Evolutionary conservation across 805 yeast genomes (phyloP), one percentile per base, ranked within the genome.

Genomic region (Hanseniaspora nectarophila): DNA sequence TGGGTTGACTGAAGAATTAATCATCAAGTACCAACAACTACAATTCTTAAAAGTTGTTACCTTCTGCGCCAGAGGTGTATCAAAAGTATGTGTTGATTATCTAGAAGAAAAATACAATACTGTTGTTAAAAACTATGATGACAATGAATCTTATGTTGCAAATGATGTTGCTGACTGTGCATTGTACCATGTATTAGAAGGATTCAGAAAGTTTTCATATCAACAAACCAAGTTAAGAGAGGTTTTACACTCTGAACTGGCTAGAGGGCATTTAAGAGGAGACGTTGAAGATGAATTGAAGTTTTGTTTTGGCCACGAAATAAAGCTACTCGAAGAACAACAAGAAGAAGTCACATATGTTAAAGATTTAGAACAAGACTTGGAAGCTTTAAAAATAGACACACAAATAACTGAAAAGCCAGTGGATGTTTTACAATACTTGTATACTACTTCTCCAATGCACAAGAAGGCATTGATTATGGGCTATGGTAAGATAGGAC

Each of bases 111-210:
- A 65, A 40, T 42, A 33, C n/a, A 70, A 67, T 1, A 72, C 79
- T 23, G 58, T 63, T 33, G 61, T 80, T 55, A 75, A 75, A 56
- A 75, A 78, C 58, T 66, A 63, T 54, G 61, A 61, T 34, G 65
- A 64, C 54, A 57, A 55, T 24, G 47, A 53, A 3, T 35, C 48
- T 6, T 59, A 54, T 62, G 79, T 78, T 0, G 76, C 81, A 3
- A 77, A 73, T 43, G 81, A 81, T 20, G 85, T 81, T 15, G 84
- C 83, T 2, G 85, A 81, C 56, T 69, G 78, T 56, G 83, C 74
- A 1, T 62, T 80, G 57, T 79, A 73, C 72, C 75, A 75, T 56
- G 67, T 79, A 1, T 60, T 80, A 54, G 73, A 74, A 44, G 69
- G 76, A 3, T 80, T 77, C 64, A 68, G 86, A 55, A 70, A 71